phyloP scores from a whole-genome alignment of 2,329 filamentous ascomycete species.

The Clonostachys chloroleuca region DNA sequence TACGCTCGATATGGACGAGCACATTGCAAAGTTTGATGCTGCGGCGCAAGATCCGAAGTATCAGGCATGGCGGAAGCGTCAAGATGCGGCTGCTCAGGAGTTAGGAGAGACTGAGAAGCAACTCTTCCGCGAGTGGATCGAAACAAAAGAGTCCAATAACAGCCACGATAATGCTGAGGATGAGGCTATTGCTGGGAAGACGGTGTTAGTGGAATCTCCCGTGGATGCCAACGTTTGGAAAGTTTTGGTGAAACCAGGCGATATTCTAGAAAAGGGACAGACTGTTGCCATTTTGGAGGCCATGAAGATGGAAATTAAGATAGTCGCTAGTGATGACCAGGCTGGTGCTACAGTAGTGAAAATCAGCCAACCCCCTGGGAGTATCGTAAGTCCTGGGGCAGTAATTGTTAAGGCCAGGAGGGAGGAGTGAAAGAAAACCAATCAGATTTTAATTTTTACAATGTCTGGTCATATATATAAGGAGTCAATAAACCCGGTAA shows the following conservation, averaged over 20 bases:
- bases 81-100: conserved; percentile 7
- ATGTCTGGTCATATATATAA: no score
- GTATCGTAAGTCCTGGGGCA: no score
- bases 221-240: conserved; percentile 52
- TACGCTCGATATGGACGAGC: conserved; percentile 19
- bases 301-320: conserved; percentile 51
- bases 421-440: no score
- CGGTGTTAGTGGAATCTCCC: conserved; percentile 29
- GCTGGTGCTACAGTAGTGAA: no score
- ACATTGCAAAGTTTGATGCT: conserved; percentile 8
- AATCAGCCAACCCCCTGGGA: no score
- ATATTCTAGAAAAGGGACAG: conserved; percentile 32
- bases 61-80: conserved; percentile 10
- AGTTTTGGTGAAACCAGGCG: conserved; percentile 33
- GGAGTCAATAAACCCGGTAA: no score
- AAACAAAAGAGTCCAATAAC: conserved; percentile 7
- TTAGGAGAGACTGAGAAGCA: conserved; percentile 13
- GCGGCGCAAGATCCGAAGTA: conserved; percentile 10
- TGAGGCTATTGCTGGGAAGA: conserved; percentile 12
- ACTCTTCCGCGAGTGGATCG: conserved; percentile 21
- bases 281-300: conserved; percentile 44
- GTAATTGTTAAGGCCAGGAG: no score
- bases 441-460: no score
- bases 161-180: conserved; percentile 6
- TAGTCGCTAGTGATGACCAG: no score